phyloP scores from a whole-genome alignment of 73 alveolate species.

The Stentor roeselii region DNA sequence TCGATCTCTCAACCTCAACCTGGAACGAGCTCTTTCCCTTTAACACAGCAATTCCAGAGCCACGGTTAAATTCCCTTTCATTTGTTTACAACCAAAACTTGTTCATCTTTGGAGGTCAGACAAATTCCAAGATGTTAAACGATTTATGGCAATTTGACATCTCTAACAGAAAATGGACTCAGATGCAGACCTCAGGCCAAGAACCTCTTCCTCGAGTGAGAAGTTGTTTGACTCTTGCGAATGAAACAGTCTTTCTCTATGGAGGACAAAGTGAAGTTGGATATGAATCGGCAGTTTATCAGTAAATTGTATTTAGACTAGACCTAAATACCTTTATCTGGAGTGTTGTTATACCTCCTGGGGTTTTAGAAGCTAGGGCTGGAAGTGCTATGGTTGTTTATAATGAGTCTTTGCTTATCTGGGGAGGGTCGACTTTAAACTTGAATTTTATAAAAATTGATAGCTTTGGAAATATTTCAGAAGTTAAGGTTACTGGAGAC shows the following conservation, averaged over 20 bases:
- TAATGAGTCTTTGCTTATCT: not conserved
- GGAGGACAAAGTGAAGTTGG: not conserved
- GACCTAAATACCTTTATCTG: not conserved
- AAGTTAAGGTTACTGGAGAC: not conserved
- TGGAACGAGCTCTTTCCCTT: too few relatives aligned
- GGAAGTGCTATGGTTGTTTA: not conserved
- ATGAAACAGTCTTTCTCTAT: not conserved
- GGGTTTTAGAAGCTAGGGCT: not conserved
- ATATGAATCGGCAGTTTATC: not conserved
- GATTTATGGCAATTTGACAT: not conserved
- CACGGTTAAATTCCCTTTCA: too few relatives aligned
- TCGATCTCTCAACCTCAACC: not conserved
- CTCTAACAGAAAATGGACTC: not conserved
- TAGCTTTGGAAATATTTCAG: too few relatives aligned
- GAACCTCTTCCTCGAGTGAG: not conserved
- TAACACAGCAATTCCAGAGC: too few relatives aligned
- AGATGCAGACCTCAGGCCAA: not conserved
- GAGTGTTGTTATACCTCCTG: not conserved
- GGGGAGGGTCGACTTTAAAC: not conserved
- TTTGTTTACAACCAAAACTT: too few relatives aligned
- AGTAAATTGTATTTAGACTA: not conserved
- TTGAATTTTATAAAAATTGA: not conserved
- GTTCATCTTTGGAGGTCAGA: too few relatives aligned
- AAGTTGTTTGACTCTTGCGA: not conserved
- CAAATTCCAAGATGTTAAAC: too few relatives aligned